A percentile compares a stretch with the other conserved stretches of the same genome.
These are phyloP conservation scores for Penicillium macrosclerotiorum DNA, from an alignment of 495 filamentous ascomycete species.

Conservation along the genomic window DNA sequence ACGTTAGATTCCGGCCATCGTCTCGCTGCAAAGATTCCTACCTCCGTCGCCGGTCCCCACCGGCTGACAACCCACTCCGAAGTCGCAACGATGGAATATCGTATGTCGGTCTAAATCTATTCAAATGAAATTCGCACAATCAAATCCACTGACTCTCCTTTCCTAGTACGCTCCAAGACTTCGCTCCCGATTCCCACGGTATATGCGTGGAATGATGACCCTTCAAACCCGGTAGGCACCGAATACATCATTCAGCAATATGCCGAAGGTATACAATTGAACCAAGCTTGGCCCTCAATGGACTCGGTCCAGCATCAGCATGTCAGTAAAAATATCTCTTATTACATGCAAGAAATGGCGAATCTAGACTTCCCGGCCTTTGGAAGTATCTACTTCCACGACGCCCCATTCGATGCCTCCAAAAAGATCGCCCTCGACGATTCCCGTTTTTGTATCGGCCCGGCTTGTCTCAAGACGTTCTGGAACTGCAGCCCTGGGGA, in stretches of 20 bases:
- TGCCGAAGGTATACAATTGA: conserved; percentile 34
- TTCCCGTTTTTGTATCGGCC: conserved; percentile 41
- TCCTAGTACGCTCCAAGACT: conserved; percentile 28
- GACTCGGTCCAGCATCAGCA: conserved; percentile 32
- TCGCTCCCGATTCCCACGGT: conserved; percentile 39
- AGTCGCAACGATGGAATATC: conserved; percentile 46
- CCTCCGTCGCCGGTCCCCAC: conserved; percentile 34
- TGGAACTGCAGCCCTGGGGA: conserved; percentile 42
- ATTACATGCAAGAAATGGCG: conserved; percentile 33
- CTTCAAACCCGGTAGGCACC: conserved; percentile 34
- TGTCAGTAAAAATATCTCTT: conserved; percentile 33
- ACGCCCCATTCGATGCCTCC: conserved; percentile 22
- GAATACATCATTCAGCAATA: conserved; percentile 51
- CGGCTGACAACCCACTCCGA: conserved; percentile 41
- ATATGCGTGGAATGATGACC: conserved; percentile 41
- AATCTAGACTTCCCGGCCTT: conserved; percentile 41
- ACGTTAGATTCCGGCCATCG: conserved; percentile 30
- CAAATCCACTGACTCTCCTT: conserved; percentile 7
- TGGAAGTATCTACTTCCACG: conserved; percentile 38
- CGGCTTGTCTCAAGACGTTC: conserved; percentile 35
- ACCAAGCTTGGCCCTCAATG: conserved; percentile 40
- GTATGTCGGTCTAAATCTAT: conserved; percentile 23
- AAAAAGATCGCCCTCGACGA: conserved; percentile 28
- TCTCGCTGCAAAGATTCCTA: conserved; percentile 40
- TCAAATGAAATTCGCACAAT: neutral